Evolutionary conservation across 2,329 filamentous ascomycete species (phyloP), one percentile per base, ranked within the genome.

Genomic region (Lasiodiplodia hormozganensis): DNA sequence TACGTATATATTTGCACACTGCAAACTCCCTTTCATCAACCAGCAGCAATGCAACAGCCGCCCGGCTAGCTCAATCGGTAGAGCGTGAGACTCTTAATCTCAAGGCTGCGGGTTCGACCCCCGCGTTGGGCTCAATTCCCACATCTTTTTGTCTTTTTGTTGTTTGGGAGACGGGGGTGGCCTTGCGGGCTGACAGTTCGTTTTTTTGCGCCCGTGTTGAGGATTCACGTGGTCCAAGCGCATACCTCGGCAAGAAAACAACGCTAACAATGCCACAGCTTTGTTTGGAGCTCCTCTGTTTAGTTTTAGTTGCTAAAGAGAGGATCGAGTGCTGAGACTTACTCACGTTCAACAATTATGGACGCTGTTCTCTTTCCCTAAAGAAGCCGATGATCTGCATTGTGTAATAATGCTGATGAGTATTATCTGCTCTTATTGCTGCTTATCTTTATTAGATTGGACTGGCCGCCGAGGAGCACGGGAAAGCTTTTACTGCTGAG

Each of bases 21-120:
- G 5, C 28, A 28, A 28, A 28, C 4, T 6, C 28, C 28, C 28
- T 28, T 28, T 1, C 28, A 28, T 7, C 4, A 28, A 28, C 28
- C 28, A 28, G 28, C 28, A 28, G 28, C 28, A 28, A 34, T 34
- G 31, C 31, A 34, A 34, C n/a, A 62, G 66, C 66, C 57, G 67
- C 62, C 58, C 54, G 62, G 69, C 62, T 70, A 69, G 68, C 70
- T 70, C 69, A 70, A 70, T 70, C 69, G 69, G 69, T 71, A 69
- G 69, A 71, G 69, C 69, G 67, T 70, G 58, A 70, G 69, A 70
- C 69, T 70, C 69, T 70, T 69, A 70, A 68, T 68, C 66, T 68
- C 66, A 68, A 68, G 66, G 66, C 57, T 68, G 66, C 66, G 66
- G 66, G 66, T 68, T 68, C 66, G 57, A 68, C 49, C 66, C 66